A percentile compares a stretch with the other conserved stretches of the same genome.
phyloP scores from a whole-genome alignment of 108 stramenopile species.

The Pseudonitzschia pungens region DNA sequence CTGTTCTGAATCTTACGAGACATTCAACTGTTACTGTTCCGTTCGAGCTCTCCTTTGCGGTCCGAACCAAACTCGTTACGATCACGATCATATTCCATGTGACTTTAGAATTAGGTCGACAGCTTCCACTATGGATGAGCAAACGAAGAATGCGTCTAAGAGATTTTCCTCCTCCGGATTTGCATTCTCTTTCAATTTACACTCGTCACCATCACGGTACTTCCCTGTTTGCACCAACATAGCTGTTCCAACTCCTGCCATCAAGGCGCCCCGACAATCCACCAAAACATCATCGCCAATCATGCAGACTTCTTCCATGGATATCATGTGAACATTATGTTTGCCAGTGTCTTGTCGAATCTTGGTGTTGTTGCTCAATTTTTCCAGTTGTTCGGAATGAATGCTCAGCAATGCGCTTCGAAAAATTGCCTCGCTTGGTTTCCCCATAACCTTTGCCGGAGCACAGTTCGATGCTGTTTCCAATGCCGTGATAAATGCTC shows the following conservation, averaged over 20 bases:
- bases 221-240: conserved; percentile 48
- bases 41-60: too few relatives aligned
- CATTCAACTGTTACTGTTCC: too few relatives aligned
- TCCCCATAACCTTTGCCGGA: conserved; percentile 57
- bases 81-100: too few relatives aligned
- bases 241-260: conserved; percentile 49
- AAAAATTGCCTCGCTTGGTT: conserved; percentile 64
- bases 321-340: neutral
- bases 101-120: conserved; percentile 50
- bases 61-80: too few relatives aligned
- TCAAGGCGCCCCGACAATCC: conserved; percentile 61
- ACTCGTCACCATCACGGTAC: too few relatives aligned
- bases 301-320: conserved; percentile 43
- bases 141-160: conserved; percentile 18
- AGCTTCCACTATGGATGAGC: conserved; percentile 64
- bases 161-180: conserved; percentile 45
- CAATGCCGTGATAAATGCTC: conserved; percentile 60
- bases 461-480: conserved; percentile 33
- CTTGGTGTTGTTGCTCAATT: too few relatives aligned
- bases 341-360: too few relatives aligned
- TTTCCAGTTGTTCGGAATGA: neutral
- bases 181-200: conserved; percentile 56
- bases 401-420: conserved; percentile 36
- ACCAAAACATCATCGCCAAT: conserved; percentile 67
- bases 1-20: too few relatives aligned